Base-by-base conservation (phyloP, 2,329 filamentous ascomycete genomes). In the Cercospora sesami region DNA sequence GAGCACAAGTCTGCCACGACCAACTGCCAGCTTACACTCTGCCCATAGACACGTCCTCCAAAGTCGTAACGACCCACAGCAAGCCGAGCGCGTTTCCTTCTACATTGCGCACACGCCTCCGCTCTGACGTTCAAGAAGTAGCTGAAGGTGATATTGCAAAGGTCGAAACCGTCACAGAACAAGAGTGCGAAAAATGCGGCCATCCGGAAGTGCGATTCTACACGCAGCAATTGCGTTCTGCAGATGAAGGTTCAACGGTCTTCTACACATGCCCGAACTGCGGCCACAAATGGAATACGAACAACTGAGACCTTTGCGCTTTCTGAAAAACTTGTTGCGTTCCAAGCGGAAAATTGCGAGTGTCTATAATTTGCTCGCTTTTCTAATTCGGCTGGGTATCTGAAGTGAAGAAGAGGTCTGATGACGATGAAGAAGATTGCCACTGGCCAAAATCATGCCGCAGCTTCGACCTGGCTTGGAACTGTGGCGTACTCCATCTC, bases 171-270 rank as follows among this genome's bases (percentile, higher is more conserved):
- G 84, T 85, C 28, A 91, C 86, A 73, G 82, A 86, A 68, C 85
- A 90, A 78, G 88, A 86, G 55, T 98, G 95, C 78, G 87, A 90
- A 57, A 89, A 93, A 75, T 98, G 95, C 79, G 92, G 90, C 16
- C 85, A 89, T 63, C 89, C 89, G 63, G 90, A 96, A 78, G 93
- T 98, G 80, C 91, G 89, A 74, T 98, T 90, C 79, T 91, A 92
- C 60, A 91, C 91, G 2, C 88, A 93, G 69, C 95, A 99, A 79
- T 83, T 97, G 75, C 90, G 94, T 74, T 90, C 93, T 83, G 95
- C 94, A 64, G 95, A 99, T 79, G 94, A 98, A 87, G 95, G 95
- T 69, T 92, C 90, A 72, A 97, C 94, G 0, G 88, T 97, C 64
- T 96, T 97, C 77, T 97, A 93, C 81, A 90, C 86, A 68, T 97